Percentiles rank a stretch among this genome's conserved stretches.
These are phyloP conservation scores for Populus davidiana DNA, from an alignment of 345 rosid species.

Conservation along the genomic window DNA sequence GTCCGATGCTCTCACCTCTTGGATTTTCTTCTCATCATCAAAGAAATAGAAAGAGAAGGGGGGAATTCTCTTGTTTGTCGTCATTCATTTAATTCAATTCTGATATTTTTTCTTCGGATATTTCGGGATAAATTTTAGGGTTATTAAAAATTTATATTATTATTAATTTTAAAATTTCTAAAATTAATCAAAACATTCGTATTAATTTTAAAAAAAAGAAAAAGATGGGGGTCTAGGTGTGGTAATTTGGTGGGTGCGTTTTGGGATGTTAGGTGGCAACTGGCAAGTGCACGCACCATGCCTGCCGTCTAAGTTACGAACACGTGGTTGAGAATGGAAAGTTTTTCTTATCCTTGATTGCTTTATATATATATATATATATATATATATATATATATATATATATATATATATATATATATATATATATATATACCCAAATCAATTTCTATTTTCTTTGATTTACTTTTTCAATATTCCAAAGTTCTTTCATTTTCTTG, in stretches of 20 bases:
- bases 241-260: background rate
- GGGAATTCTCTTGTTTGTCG: constrained; percentile 2
- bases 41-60: background rate
- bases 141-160: no score
- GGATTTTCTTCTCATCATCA: constrained; percentile 1
- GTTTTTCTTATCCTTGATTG: constrained; percentile 1
- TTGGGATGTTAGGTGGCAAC: background rate
- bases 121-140: background rate
- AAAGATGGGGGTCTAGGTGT: background rate
- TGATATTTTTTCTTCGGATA: background rate
- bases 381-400: no score
- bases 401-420: no score
- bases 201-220: background rate
- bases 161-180: no score
- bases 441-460: background rate
- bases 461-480: background rate
- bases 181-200: no score
- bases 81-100: background rate
- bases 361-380: no score
- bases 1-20: background rate
- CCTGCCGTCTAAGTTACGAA: constrained; percentile 30
- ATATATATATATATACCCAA: background rate
- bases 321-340: constrained; percentile 27
- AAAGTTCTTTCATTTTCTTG: background rate
- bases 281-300: constrained; percentile 18